Base-by-base conservation (phyloP, 1,284 basidiomycete genomes). In the Fomitopsis schrenkii region DNA sequence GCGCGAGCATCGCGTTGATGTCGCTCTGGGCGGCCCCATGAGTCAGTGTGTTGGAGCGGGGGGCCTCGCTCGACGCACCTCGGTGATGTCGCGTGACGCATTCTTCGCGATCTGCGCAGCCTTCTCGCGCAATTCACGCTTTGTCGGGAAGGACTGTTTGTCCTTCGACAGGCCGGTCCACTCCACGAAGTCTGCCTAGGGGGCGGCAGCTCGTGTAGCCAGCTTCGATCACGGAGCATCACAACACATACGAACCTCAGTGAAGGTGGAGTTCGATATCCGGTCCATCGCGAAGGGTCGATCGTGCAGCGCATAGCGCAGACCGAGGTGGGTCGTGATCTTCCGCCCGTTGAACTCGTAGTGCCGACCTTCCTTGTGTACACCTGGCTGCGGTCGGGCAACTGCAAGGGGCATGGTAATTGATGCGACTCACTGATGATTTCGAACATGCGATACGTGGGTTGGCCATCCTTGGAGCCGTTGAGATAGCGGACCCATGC, bases 381-480 rank as follows among this genome's bases (percentile, higher is more conserved):
- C 77, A 74, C 36, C 91, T 75, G 64, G 80, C 85, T 56, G 7
- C 42, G 17, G 22, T 41, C 57, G 40, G 50, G 19, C 17, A 41
- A 28, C 5, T 15, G 40, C 28, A 62, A 26, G n/a, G 10, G 15
- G 36, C 19, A 41, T 1, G 15, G 44, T 19, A 28, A 30, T 14
- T 2, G 5, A 22, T 30, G 15, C 30, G 10, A 80, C 88, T 68
- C 64, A 94, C 94, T 82, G 19, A 75, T 72, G 44, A 97, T 80
- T 73, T 93, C 86, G 71, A 94, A 94, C 59, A 95, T 81, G 53
- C 94, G 85, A 75, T 97, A 97, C 40, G 91, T 83, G n/a, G 82
- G 80, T 61, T 80, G 71, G 6, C 81, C 80, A 6, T 77, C 74
- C 57, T 84, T 80, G 3, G 77, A 66, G 0, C 87, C 87, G 66